A percentile compares a stretch with the other conserved stretches of the same genome.
These are phyloP conservation scores for Colletotrichum sp. DNA, from an alignment of 2,329 filamentous ascomycete genomes.

Conservation along the genomic window DNA sequence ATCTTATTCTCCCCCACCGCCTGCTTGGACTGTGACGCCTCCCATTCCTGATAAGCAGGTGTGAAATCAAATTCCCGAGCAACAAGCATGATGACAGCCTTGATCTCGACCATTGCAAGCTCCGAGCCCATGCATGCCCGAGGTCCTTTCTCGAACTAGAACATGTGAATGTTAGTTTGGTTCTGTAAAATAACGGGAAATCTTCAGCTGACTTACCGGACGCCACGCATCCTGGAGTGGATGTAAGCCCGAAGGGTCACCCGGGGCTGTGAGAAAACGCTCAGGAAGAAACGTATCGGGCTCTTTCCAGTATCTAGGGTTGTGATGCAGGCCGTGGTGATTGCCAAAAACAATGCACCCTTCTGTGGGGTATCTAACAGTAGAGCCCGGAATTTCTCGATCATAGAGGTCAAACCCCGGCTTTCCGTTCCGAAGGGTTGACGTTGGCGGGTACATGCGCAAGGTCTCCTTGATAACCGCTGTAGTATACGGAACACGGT, in stretches of 20 bases:
- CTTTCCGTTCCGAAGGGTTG: constrained; percentile 28
- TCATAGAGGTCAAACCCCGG: background rate
- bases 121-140: constrained; percentile 5
- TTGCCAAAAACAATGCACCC: constrained; percentile 1
- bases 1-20: background rate
- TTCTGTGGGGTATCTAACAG: background rate
- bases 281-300: background rate
- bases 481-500: constrained; percentile 55
- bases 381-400: background rate
- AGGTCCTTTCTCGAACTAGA: constrained; percentile 1
- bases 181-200: background rate
- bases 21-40: background rate
- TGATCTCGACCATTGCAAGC: constrained; percentile 2
- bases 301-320: background rate
- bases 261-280: background rate
- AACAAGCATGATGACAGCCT: background rate
- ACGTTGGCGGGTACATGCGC: constrained; percentile 37
- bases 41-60: background rate
- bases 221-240: background rate
- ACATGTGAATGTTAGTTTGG: background rate
- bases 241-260: background rate
- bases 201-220: background rate
- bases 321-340: background rate
- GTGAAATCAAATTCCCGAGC: background rate
- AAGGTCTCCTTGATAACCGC: constrained; percentile 44